Percentiles rank a stretch among this genome's conserved stretches.
Evolutionary conservation across 495 filamentous ascomycete genomes (phyloP).

Genomic region (Tuber indicum): DNA sequence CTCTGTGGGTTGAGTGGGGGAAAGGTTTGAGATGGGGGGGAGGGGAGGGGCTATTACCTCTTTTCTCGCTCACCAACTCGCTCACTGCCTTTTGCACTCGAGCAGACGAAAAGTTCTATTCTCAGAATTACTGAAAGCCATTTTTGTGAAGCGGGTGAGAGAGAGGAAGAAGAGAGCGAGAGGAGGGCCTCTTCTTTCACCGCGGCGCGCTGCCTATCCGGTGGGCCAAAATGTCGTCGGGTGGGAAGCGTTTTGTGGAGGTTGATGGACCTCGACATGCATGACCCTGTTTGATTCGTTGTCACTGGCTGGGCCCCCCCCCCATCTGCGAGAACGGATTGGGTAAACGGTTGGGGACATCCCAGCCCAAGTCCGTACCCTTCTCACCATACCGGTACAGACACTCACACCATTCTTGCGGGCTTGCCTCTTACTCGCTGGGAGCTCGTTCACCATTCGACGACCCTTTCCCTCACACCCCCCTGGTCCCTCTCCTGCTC

Average conservation of each 20-base stretch:
- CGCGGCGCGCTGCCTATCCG: neutral
- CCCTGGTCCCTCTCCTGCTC: neutral
- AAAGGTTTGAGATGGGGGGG: neutral
- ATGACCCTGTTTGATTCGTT: conserved; percentile 6
- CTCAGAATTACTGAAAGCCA: neutral
- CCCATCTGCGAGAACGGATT: neutral
- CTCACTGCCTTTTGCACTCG: neutral
- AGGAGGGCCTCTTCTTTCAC: neutral
- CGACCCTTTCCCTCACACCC: neutral
- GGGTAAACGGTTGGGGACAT: conserved; percentile 1
- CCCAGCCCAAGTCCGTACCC: neutral
- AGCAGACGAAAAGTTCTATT: neutral
- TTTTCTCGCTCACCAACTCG: neutral
- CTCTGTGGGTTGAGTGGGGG: neutral
- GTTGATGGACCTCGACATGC: conserved; percentile 1
- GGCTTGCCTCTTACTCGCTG: neutral
- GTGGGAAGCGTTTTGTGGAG: neutral
- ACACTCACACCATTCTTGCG: neutral
- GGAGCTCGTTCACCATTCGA: neutral
- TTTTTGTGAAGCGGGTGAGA: neutral
- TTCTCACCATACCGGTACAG: neutral
- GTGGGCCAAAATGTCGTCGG: neutral
- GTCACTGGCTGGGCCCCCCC: neutral
- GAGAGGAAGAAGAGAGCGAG: neutral
- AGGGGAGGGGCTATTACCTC: neutral